Base-by-base conservation (phyloP, 1,139 yeast species). In the Casaregolazyma lundiana region DNA sequence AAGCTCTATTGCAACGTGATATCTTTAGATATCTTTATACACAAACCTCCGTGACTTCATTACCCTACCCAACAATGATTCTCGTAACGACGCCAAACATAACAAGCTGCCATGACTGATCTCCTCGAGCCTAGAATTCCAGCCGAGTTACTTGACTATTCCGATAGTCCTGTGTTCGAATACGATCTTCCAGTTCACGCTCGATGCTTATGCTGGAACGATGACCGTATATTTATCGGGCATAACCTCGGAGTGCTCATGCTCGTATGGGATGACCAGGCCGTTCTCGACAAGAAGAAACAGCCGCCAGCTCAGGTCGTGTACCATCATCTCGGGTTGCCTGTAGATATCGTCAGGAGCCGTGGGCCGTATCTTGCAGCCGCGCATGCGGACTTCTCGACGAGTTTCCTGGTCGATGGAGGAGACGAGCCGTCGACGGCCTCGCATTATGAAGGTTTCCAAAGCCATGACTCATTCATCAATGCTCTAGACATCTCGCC, bases 401-500 rank as follows among this genome's bases (percentile, higher is more conserved):
- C 61, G 15, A 45, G 62, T 1, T 36, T 34, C 20, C 22, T 41
- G 19, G 38, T 56, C 17, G 37, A 53, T 13, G 26, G 39, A 16
- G 46, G 46, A 6, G 37, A 35, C 11, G 47, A 39, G 22, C 38
- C 38, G 4, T 41, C 49, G 2, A 37, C 38, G n/a, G 41, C 32
- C 16, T 50, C 56, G 9, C 57, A 52, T n/a, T 38, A 32, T 20
- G 42, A 38, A 5, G 59, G 57, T n/a, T 41, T 52, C 4, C 38
- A 56, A 11, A 58, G 64, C 11, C 68, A 62, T 44, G 46, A 50
- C 4, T 58, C 58, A 3, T 62, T 57, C 35, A 55, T 67, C 7
- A 66, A 61, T 42, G 53, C 58, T 2, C 41, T 67, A n/a, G 71
- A 67, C 43, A 56, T 66, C 16, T 57, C 66, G 0, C 54, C 58